Evolutionary conservation across 495 filamentous ascomycete species (phyloP).

Genomic region (Neurospora intermedia): DNA sequence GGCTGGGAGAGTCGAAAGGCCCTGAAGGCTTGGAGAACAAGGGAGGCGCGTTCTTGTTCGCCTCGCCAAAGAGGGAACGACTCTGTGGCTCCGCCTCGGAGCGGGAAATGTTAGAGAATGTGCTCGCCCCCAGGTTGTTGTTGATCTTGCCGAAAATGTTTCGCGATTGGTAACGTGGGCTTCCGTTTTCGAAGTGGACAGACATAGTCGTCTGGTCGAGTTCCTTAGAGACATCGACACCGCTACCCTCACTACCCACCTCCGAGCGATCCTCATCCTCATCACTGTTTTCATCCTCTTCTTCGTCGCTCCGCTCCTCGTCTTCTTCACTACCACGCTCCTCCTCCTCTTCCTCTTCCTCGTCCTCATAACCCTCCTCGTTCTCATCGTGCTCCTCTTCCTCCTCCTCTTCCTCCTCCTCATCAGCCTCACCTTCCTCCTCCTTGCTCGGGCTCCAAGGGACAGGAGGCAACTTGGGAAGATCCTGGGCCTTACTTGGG

Average conservation of each 20-base stretch:
- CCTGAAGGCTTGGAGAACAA: slow-evolving; percentile 46
- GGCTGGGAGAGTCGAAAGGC: slow-evolving; percentile 71
- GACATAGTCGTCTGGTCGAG: slow-evolving; percentile 42
- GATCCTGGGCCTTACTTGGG: slow-evolving; percentile 3
- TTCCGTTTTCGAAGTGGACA: not conserved
- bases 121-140: slow-evolving; percentile 22
- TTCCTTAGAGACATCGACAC: slow-evolving; percentile 56
- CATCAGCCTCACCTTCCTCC: slow-evolving; percentile 23
- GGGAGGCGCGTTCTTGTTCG: slow-evolving; percentile 39
- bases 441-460: slow-evolving; percentile 16
- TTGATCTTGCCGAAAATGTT: not conserved
- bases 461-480: slow-evolving; percentile 10
- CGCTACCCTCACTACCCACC: slow-evolving; percentile 44
- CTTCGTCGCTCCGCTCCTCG: slow-evolving; percentile 20
- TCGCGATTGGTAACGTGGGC: not conserved
- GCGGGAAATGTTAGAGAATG: slow-evolving; percentile 36
- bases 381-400: slow-evolving; percentile 26
- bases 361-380: slow-evolving; percentile 21
- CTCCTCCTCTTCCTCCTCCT: slow-evolving; percentile 18
- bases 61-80: slow-evolving; percentile 55
- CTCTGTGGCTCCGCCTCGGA: slow-evolving; percentile 31
- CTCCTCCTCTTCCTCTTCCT: slow-evolving; percentile 22
- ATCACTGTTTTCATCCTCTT: slow-evolving; percentile 32
- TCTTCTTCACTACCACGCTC: slow-evolving; percentile 14
- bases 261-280: slow-evolving; percentile 36